Percentiles rank a stretch among this genome's conserved stretches.
phyloP scores from a whole-genome alignment of 2,329 filamentous ascomycete species.

The Monosporascus sp. region DNA sequence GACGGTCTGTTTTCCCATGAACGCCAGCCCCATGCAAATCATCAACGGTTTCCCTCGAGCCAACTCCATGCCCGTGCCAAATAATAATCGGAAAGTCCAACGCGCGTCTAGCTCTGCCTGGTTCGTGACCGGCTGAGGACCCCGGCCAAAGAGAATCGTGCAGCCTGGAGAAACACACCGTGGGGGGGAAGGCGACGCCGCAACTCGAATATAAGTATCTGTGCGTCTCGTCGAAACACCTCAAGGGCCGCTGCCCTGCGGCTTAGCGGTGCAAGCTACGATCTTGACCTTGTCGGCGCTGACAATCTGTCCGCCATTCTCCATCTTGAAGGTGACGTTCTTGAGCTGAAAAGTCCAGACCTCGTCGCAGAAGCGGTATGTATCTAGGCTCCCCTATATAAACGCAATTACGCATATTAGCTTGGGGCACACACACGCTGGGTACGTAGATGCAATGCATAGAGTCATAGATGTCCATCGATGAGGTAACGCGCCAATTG shows the following conservation, averaged over 20 bases:
- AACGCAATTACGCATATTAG: not conserved
- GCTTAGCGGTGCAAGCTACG: slow-evolving; percentile 92
- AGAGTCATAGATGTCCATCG: no score
- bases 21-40: not conserved
- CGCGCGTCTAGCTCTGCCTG: not conserved
- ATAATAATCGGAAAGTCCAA: not conserved
- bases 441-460: no score
- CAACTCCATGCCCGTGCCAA: not conserved
- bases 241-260: slow-evolving; percentile 16
- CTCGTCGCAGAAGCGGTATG: slow-evolving; percentile 98
- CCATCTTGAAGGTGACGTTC: slow-evolving; percentile 98
- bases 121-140: no score
- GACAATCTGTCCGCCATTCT: slow-evolving; percentile 67
- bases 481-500: no score
- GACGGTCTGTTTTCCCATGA: not conserved
- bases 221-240: not conserved
- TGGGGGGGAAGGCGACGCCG: not conserved
- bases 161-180: not conserved
- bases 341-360: slow-evolving; percentile 99
- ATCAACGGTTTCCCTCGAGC: not conserved
- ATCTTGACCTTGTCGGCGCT: slow-evolving; percentile 95
- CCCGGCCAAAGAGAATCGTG: not conserved
- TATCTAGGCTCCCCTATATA: slow-evolving; percentile 83
- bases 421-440: not conserved
- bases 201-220: no score